Conservation (phyloP, 75 land plant genomes). For the Pseudotsuga menziesii region DNA sequence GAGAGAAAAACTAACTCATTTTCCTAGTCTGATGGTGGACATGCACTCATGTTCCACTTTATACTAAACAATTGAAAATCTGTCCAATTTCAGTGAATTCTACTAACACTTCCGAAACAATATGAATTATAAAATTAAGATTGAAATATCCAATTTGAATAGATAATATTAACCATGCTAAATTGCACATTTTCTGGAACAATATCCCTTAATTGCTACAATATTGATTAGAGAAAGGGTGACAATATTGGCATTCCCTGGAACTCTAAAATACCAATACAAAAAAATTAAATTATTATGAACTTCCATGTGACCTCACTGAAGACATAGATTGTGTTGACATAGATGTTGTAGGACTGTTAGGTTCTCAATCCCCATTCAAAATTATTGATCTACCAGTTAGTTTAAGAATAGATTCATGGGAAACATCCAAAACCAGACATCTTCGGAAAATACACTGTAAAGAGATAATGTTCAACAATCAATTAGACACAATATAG, state of each 20-base stretch:
- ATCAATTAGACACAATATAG: not conserved
- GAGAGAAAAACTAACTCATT: not conserved
- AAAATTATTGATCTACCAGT: constrained; percentile 42
- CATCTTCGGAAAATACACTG: constrained; percentile 86
- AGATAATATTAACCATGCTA: not conserved
- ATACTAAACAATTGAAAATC: constrained; percentile 6
- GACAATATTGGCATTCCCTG: not conserved
- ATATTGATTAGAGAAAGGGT: not conserved
- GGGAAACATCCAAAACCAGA: constrained; percentile 82
- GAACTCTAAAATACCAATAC: not conserved
- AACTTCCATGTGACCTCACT: constrained; percentile 59
- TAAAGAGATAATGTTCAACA: constrained; percentile 7
- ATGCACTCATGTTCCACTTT: constrained; percentile 9
- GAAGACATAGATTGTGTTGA: constrained; percentile 88
- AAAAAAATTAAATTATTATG: constrained; percentile 12
- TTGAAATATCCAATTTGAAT: not conserved
- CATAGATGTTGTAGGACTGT: constrained; percentile 87
- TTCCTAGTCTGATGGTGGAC: not conserved
- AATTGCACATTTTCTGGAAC: not conserved
- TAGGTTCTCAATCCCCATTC: constrained; percentile 44
- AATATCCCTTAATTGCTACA: not conserved
- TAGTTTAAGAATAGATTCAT: constrained; percentile 68
- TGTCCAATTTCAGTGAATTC: not conserved
- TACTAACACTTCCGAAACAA: constrained; percentile 3
- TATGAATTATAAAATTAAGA: not conserved